Evolutionary conservation across 805 yeast genomes (phyloP), one percentile per base, ranked within the genome.

Genomic region (Barnettozyma vustinii): DNA sequence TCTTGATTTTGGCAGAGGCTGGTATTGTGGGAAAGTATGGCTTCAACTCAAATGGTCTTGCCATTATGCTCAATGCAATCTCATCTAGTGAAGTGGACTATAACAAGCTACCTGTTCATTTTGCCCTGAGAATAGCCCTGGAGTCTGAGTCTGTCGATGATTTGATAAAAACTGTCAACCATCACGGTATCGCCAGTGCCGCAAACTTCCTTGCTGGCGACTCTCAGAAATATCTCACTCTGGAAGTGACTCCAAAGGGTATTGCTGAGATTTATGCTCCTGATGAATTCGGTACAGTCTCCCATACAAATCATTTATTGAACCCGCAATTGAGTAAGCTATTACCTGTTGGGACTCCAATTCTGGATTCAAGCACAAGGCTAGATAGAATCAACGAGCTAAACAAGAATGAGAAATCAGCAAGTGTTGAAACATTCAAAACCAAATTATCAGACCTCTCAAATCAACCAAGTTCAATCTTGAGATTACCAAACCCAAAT

Each of bases 1-100:
- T 63, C 20, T 42, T 61, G 30, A 54, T 58, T 30, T 46, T 61
- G 4, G 64, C 65, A 3, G 62, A 59, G 35, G 61, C 61, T 27
- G 62, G 62, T 9, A 59, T 59, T 37, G 56, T 59, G 49, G 62
- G 61, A 7, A 57, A 59, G 40, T 56, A 57, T 32, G 62, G 61
- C 5, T 59, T 53, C 49, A 59, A 59, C 40, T 45, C 51, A 18
- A 32, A 42, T 2, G 61, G 60, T 9, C 37, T 57, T 15, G 56
- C 56, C 16, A 42, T 57, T 10, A 54, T 57, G 58, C 37, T 59
- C 32, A 59, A 15, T 30, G 33, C 33, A 30, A 30, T 30, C 5
- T 30, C 33, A 3, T 30, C 33, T 15, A 5, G n/a, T 30, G 16
- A 30, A 13, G 13, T 30, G 7, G 33, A 30, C 12, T 30, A 30